Base-by-base conservation (phyloP, 768 basidiomycete species). In the Gelatoporia subvermispora region DNA sequence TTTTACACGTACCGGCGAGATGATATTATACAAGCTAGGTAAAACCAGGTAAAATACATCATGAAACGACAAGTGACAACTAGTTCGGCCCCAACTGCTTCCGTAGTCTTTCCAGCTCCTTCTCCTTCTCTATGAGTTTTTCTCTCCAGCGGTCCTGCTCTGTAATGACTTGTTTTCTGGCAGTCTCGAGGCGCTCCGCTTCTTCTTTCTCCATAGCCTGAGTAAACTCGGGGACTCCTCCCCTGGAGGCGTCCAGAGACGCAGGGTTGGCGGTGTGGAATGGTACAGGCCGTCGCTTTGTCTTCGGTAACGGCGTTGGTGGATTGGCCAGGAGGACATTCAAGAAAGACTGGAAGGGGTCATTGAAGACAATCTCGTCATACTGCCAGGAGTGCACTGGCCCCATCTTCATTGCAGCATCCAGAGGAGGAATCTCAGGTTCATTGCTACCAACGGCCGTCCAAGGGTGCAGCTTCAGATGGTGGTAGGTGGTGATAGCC, bases 321-420 rank as follows among this genome's bases (percentile, higher is more conserved):
- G 90, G 84, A 61, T 94, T 79, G n/a, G 75, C 69, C 0, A 83
- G 85, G 44, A 98, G 78, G 43, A 88, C 74, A 56, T 82, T 81
- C 52, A 96, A 78, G 69, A 98, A 93, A 34, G 82, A 75, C 50
- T 88, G 84, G 54, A 85, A 91, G 1, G 96, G 96, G 58, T 98
- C 95, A 61, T 84, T 79, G 69, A 99, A 98, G 44, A 98, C 91
- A 54, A 98, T 79, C 68, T 99, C 96, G 67, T 98, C 95, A 69
- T 98, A 98, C 60, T 98, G 95, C 94, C 95, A 99, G 0, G 92
- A 88, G 64, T 96, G 88, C 23, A 99, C 91, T 0, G 89, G 87
- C 0, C 84, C 85, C 22, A 75, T 60, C 59, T 81, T 82, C 60
- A 79, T 72, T 2, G 86, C 84, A 20, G 74, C 73, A 15, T 86